Evolutionary conservation across 148 eudicot genomes (phyloP).

Genomic region (Vaccinium darrowii): DNA sequence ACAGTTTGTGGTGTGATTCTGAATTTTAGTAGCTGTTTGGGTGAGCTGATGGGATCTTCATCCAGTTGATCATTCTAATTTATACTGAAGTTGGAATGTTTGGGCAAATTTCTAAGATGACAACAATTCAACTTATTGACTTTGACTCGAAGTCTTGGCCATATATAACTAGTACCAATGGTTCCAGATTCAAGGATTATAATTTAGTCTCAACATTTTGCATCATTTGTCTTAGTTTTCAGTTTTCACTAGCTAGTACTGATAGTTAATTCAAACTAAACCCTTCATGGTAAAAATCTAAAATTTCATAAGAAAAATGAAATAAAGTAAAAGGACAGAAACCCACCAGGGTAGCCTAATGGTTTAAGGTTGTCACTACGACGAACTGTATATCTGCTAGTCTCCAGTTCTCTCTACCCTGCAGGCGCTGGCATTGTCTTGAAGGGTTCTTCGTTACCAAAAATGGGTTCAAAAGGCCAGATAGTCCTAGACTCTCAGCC

Average conservation of each 20-base stretch:
- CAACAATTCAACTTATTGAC: not conserved
- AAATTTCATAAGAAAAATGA: not conserved
- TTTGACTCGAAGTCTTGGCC: not conserved
- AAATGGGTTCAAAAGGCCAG: too few relatives aligned
- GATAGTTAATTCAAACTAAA: not conserved
- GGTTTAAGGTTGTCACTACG: not conserved
- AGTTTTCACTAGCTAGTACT: not conserved
- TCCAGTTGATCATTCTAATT: not conserved
- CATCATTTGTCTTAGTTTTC: not conserved
- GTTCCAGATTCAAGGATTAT: not conserved
- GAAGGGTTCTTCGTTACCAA: too few relatives aligned
- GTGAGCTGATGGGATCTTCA: not conserved
- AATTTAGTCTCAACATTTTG: not conserved
- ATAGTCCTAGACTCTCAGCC: too few relatives aligned
- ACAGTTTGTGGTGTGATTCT: not conserved
- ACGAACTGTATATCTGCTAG: not conserved
- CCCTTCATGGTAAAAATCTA: not conserved
- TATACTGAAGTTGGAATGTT: not conserved
- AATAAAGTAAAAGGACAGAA: not conserved
- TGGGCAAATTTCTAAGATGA: not conserved
- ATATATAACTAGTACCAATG: not conserved
- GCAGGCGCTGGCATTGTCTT: too few relatives aligned
- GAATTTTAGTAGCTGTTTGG: not conserved
- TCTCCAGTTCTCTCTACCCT: too few relatives aligned
- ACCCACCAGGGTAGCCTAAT: not conserved